Base-by-base conservation (phyloP, 805 yeast species). In the Vanderwaltozyma tropicalis region DNA sequence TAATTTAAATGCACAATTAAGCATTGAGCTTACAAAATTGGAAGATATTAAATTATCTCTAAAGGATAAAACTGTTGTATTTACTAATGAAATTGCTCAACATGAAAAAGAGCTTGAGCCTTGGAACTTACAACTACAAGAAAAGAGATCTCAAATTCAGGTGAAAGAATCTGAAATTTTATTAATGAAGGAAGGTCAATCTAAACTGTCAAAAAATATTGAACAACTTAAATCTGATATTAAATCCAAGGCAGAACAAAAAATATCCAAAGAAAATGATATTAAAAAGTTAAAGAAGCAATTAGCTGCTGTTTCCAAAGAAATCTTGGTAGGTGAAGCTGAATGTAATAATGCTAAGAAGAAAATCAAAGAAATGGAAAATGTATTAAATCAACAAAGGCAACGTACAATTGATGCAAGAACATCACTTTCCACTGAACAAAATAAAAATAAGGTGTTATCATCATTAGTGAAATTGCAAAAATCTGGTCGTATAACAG, bases 401-500 rank as follows among this genome's bases (percentile, higher is more conserved):
- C 84, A 78, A 45, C 74, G 69, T 34, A 71, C 79, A 1, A 68
- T 71, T 31, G 94, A 83, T 15, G 85, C 95, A 0, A 65, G 72
- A 29, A 69, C 71, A 18, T 68, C 82, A 2, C 62, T 78, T 10
- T 64, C 74, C 2, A 72, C 63, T 16, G 63, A 66, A 13, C 79
- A 81, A 48, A 80, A 83, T 42, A 85, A 80, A 50, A 83, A 74
- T 48, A 73, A 76, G 41, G 94, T 92, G 4, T 65, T 87, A 15
- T 55, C 76, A 0, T 81, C 87, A 13, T 67, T 92, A 39, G 64
- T 68, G 41, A 72, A 80, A 44, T 62, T 92, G 28, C 80, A 80
- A 40, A 76, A 78, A 39, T 71, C 92, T 3, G 96, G 96, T 5
- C 70, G 95, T 49, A 72, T 94, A 18, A 64, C 65, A 6, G 98